Base-by-base conservation (phyloP, 164 flowering plant species). In the Vitis amurensis region DNA sequence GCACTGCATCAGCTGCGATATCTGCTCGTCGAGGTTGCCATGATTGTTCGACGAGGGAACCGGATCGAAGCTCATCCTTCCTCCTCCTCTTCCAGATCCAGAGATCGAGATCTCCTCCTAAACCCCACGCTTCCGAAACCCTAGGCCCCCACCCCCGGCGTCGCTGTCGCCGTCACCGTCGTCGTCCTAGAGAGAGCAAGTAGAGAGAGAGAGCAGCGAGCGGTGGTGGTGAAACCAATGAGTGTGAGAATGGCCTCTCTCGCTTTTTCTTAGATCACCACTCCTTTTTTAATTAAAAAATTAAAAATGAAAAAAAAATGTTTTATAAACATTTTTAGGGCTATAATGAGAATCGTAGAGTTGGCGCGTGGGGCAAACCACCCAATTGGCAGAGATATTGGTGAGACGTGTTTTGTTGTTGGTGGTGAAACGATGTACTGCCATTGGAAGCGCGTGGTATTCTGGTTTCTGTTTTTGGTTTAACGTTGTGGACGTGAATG, bases 1-100 rank as follows among this genome's bases (percentile, higher is more conserved):
- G 91, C 98, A 93, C 91, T 93, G 98, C 98, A 90, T 89, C 59
- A 93, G 96, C 89, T 90, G 97, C 7, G 79, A 59, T 78, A 93
- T 93, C 88, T 93, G 85, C 79, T 89, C 91, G 68, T 93, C 98
- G 53, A 91, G 84, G 71, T 83, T 77, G 23, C 91, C 94, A 80
- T 88, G 85, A 13, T 88, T 78, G 83, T 78, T 84, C 17, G 91
- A 37, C 44, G 27, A 76, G 73, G 84, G 61, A 50, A 77, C 81
- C 74, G 82, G 83, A 81, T 90, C 95, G 84, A 84, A 75, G 71
- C 77, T 90, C 87, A 81, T 86, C 68, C 75, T 81, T 73, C 58
- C 52, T 48, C 55, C 27, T 71, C 63, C 19, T 59, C 79, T 56
- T 65, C 62, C 19, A 59, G 15, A 16, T 11, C 65, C n/a, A 44